Base-by-base conservation (phyloP, 2,329 filamentous ascomycete species). In the Neonectria ditissima region DNA sequence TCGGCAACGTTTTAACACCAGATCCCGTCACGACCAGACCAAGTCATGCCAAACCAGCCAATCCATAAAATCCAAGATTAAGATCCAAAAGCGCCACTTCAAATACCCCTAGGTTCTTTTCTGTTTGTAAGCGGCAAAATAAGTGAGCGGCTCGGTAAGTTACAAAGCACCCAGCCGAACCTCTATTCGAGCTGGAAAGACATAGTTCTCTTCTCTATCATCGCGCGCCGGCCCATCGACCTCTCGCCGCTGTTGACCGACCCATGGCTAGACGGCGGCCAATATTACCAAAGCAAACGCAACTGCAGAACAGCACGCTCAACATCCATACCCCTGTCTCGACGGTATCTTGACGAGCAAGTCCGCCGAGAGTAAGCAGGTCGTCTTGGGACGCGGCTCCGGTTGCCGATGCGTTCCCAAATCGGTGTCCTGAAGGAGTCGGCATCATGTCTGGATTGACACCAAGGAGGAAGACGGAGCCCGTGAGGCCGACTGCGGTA, bases 281-380 rank as follows among this genome's bases (percentile, higher is more conserved):
- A 74, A 99, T 93, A 75, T 97, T 98, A 11, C 96, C 96, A 83
- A 99, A 97, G 79, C 94, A 97, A 10, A 98, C 88, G 71, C 93
- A 94, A 74, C 93, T 97, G 80, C 96, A 97, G 77, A 97, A 99
- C 54, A 99, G 80, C 26, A 98, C 94, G 74, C 93, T 97, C 24
- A 95, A 85, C 74, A 97, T 91, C 95, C 96, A 99, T 5, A 94
- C 92, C 13, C 89, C 90, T 18, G 91, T 86, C 61, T 91, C 92
- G 1, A 94, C 77, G 7, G 83, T 88, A 70, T 92, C 87, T 55
- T 88, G 86, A 56, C 81, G 87, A 62, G 86, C 86, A 63, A 87
- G 82, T 48, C 85, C 87, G 68, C 82, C 88, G 66, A 84, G 63
- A 37, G 68, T 61, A 39, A 66, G 65, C 37, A 69, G 28, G 16